Percentiles rank a stretch among this genome's conserved stretches.
Evolutionary conservation across 164 flowering plant species (phyloP).

Genomic region (Annona squamosa): DNA sequence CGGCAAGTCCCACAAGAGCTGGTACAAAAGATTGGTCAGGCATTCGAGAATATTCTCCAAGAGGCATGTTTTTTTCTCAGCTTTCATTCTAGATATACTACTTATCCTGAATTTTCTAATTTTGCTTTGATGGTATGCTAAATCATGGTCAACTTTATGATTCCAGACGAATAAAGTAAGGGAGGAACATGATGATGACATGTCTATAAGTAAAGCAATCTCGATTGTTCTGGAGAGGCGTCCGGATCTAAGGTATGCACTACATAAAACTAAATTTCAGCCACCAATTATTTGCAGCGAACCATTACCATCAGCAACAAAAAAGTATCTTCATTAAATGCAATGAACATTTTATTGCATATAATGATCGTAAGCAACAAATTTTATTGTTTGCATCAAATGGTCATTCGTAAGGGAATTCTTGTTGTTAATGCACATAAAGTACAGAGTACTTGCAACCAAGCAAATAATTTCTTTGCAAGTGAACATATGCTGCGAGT

Average conservation of each 20-base stretch:
- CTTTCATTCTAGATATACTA: neutral
- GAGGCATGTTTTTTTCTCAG: conserved; percentile 43
- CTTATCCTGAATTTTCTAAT: neutral
- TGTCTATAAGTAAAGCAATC: conserved; percentile 64
- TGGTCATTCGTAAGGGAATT: too few relatives aligned
- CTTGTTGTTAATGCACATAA: too few relatives aligned
- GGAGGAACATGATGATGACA: conserved; percentile 60
- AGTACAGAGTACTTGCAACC: too few relatives aligned
- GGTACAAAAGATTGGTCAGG: conserved; percentile 71
- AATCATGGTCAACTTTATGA: conserved; percentile 5
- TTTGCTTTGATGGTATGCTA: neutral
- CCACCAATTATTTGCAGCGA: too few relatives aligned
- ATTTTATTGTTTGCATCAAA: too few relatives aligned
- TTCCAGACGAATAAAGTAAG: conserved; percentile 70
- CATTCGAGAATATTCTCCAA: conserved; percentile 64
- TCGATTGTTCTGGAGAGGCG: conserved; percentile 71
- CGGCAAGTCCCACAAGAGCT: conserved; percentile 74
- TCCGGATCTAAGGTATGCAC: conserved; percentile 66
- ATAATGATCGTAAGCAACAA: too few relatives aligned
- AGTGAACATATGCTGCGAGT: too few relatives aligned
- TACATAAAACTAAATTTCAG: too few relatives aligned
- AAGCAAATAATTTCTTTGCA: too few relatives aligned
- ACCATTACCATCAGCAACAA: too few relatives aligned
- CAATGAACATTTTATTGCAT: too few relatives aligned
- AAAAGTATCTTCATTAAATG: too few relatives aligned